Conservation (phyloP, 805 yeast species). For the Candida saitoana region DNA sequence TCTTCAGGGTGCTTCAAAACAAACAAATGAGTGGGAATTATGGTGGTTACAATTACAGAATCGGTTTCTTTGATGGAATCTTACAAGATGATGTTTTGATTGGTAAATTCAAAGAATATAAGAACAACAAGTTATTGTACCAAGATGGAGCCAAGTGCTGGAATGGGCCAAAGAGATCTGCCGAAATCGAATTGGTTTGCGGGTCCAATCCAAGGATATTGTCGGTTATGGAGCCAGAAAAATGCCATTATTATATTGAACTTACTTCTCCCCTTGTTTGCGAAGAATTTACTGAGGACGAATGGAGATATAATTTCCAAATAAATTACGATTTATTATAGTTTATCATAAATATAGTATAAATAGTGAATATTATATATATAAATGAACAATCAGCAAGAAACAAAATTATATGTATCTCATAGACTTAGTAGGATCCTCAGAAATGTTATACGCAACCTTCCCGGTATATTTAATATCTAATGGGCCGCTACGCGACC, state of each 20-base stretch:
- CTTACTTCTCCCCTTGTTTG: constrained; percentile 48
- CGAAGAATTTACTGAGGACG: constrained; percentile 24
- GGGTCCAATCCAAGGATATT: constrained; percentile 54
- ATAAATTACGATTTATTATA: constrained; percentile 22
- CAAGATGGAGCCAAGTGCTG: constrained; percentile 77
- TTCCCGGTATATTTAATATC: too few relatives aligned
- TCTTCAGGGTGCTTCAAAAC: constrained; percentile 55
- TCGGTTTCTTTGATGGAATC: constrained; percentile 55
- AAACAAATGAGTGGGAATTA: constrained; percentile 45
- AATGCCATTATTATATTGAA: constrained; percentile 68
- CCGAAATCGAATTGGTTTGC: constrained; percentile 61
- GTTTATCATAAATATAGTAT: background rate
- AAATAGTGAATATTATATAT: constrained; percentile 54
- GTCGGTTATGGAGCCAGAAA: constrained; percentile 83
- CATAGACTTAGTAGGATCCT: too few relatives aligned
- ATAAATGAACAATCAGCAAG: too few relatives aligned
- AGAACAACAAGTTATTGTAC: constrained; percentile 38
- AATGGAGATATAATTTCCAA: constrained; percentile 20
- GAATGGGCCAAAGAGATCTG: constrained; percentile 88
- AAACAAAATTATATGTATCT: too few relatives aligned
- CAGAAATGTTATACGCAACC: too few relatives aligned
- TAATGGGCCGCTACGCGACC: too few relatives aligned
- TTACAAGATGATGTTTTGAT: constrained; percentile 53
- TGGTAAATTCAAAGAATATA: constrained; percentile 39
- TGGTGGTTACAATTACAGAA: constrained; percentile 68